Evolutionary conservation across 257 asterid species (phyloP), one percentile per base, ranked within the genome.

Genomic region (Jaltomata sinuosa): DNA sequence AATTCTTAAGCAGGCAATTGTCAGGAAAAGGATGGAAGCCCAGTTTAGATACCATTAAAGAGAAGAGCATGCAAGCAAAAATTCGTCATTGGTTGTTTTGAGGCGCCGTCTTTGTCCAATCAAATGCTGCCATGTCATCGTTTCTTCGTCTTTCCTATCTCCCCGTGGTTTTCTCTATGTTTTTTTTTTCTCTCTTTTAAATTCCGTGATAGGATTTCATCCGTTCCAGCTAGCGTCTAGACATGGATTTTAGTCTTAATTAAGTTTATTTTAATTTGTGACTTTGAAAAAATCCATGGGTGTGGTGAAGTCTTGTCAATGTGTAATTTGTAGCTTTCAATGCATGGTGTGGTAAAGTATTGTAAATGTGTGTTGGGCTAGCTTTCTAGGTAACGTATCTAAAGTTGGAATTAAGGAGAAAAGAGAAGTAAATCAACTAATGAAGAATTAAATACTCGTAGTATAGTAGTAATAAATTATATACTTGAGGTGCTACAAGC

Each of bases 11-110:
- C 90, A 85, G 93, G 86, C 96, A 93, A 52, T 55, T 94, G 7
- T 94, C 99, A 1, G 98, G 97, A 16, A 96, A 91, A 84, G 97
- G 93, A 36, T 96, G 99, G 99, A 96, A 92, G 79, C 98, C 99
- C 2, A 96, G 94, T 85, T 91, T 94, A 91, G 98, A 96, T 64
- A 89, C 99, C 25, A 94, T 96, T 54, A 90, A 69, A 74, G 98
- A 96, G 83, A 94, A 88, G 85, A 86, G 77, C 25, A 71, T 89
- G 45, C 90, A 91, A 86, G 88, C 85, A 0, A 94, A 90, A 85
- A 86, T 86, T 54, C 92, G 88, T 3, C 94, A 90, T 84, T 93
- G 98, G 97, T 52, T 91, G 86, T 71, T 91, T 69, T 86, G 18
- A 83, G 50, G 78, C 6, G 54, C 19, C 38, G 19, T 16, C 25